These are phyloP conservation scores for Noccaea caerulescens DNA, from an alignment of 345 rosid species.

Conservation along the genomic window DNA sequence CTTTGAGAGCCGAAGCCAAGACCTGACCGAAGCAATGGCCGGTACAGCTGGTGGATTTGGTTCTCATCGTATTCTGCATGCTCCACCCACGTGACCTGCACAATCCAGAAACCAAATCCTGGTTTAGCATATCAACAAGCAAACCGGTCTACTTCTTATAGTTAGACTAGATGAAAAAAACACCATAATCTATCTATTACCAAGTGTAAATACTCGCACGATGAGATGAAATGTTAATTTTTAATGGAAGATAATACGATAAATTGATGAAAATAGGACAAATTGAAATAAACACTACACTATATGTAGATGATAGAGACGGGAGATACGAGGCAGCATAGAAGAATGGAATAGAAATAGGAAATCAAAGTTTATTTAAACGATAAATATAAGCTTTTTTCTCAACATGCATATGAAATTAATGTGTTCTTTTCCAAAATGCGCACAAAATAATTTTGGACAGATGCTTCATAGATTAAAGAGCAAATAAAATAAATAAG, in stretches of 20 bases:
- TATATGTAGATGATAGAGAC: slow-evolving; percentile 12
- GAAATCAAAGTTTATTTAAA: slow-evolving; percentile 36
- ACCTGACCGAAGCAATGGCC: slow-evolving; percentile 59
- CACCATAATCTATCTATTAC: neutral
- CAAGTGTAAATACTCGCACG: neutral
- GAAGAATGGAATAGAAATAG: slow-evolving; percentile 35
- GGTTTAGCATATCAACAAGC: slow-evolving; percentile 10
- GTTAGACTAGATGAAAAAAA: neutral
- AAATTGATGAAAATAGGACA: slow-evolving; percentile 28
- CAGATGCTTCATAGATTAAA: slow-evolving; percentile 42
- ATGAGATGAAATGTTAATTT: neutral
- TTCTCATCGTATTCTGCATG: slow-evolving; percentile 66
- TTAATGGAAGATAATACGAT: slow-evolving; percentile 7
- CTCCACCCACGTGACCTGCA: slow-evolving; percentile 57
- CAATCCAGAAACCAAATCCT: slow-evolving; percentile 22
- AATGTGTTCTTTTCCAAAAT: slow-evolving; percentile 45
- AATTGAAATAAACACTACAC: neutral
- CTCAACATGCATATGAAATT: slow-evolving; percentile 37
- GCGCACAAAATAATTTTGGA: slow-evolving; percentile 42
- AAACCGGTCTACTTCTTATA: slow-evolving; percentile 19
- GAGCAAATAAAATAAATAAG: slow-evolving; percentile 19
- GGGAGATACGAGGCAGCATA: slow-evolving; percentile 39
- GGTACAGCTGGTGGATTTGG: slow-evolving; percentile 58
- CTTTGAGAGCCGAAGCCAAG: slow-evolving; percentile 70
- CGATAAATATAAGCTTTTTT: slow-evolving; percentile 36